Evolutionary conservation across 495 filamentous ascomycete genomes (phyloP), one percentile per base, ranked within the genome.

Genomic region (Terfezia claveryi): DNA sequence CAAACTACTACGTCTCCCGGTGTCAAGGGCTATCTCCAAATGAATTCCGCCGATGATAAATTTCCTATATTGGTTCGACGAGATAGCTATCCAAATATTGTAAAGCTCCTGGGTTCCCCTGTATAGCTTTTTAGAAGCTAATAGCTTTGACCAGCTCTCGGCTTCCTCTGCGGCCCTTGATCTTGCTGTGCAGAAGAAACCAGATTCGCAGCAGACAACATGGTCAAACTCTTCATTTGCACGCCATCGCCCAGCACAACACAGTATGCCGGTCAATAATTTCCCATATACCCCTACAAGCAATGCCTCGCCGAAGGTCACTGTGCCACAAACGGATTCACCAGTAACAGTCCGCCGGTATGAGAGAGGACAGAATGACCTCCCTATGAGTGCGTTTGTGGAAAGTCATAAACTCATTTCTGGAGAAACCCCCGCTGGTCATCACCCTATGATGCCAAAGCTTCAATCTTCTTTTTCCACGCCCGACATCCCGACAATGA

Each of bases 381-480:
- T 66, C 38, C 27, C 49, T 36, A 64, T 66, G 50, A 59, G 54
- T 38, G 57, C 54, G 56, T 66, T 66, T 55, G 54, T 52, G 6
- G 64, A 65, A 52, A 10, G 27, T 27, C 23, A 51, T 51, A 51
- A 65, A 60, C 38, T 54, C 65, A 37, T 54, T 55, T 50, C 55
- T 56, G 23, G 62, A 60, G 52, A 57, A 59, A 10, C 37, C 62
- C 36, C 59, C 59, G 49, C 51, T 55, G 51, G 49, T 16, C 64
- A 66, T 38, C 55, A 46, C 11, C 27, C 27, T 32, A 36, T 20
- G 10, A 63, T 66, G 57, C 81, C 73, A 57, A 88, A 78, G 71
- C 67, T 92, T 38, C 82, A 87, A 67, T 79, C 83, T 4, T 94
- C 89, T 2, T 95, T 85, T 68, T 95, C 91, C 2, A 80, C 87